These are phyloP conservation scores for Fallopia convolvulus DNA, from an alignment of 148 eudicot species.

Conservation along the genomic window DNA sequence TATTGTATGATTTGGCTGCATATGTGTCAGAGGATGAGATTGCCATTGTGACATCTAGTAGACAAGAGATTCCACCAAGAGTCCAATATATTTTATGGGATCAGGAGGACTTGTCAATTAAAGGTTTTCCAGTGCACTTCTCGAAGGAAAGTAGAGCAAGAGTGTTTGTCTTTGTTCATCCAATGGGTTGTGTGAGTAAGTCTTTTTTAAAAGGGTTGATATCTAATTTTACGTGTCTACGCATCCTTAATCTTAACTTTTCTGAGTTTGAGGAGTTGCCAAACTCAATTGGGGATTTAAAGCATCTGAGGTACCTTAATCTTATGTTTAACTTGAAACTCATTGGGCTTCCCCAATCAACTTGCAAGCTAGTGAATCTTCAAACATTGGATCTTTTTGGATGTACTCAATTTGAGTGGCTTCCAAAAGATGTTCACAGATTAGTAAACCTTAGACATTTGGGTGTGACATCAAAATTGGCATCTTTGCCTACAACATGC, in stretches of 20 bases:
- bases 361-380: neutral
- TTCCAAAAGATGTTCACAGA: slow-evolving; percentile 15
- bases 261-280: neutral
- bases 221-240: neutral
- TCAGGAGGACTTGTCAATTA: neutral
- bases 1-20: neutral
- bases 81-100: neutral
- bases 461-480: neutral
- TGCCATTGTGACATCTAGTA: neutral
- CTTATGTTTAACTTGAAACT: neutral
- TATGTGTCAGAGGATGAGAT: neutral
- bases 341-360: slow-evolving; percentile 5
- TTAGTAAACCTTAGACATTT: slow-evolving; percentile 15
- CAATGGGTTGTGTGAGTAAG: neutral
- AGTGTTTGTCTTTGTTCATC: neutral
- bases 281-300: neutral
- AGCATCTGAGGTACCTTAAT: neutral
- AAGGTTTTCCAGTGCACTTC: neutral
- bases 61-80: neutral
- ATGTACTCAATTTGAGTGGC: neutral
- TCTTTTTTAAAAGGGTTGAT: neutral
- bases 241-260: neutral
- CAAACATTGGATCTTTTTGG: neutral
- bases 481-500: neutral
- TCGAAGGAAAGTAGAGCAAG: neutral